Evolutionary conservation across 306 rosid genomes (phyloP).

Genomic region (Myrica gale): DNA sequence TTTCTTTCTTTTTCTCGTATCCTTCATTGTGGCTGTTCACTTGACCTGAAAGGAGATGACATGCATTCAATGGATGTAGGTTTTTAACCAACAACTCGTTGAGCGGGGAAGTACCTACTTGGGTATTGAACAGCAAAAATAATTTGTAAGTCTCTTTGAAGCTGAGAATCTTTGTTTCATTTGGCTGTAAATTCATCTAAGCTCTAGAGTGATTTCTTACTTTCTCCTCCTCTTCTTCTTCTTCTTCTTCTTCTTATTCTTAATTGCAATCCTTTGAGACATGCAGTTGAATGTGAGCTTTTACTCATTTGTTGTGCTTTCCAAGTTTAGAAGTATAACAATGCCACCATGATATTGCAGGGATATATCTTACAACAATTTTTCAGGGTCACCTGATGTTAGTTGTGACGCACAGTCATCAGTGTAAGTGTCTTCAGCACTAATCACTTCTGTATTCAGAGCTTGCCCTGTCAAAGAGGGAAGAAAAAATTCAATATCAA

Average conservation of each 20-base stretch:
- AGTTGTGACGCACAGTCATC: slow-evolving; percentile 27
- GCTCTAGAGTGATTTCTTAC: not conserved
- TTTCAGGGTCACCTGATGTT: slow-evolving; percentile 33
- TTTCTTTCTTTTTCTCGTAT: not conserved
- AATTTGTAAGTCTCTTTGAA: slow-evolving; percentile 42
- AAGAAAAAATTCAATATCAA: not conserved
- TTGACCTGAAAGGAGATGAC: not conserved
- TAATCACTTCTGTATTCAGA: slow-evolving; percentile 1
- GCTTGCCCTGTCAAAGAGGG: not conserved
- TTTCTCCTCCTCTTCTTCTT: too few relatives aligned
- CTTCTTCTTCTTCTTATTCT: too few relatives aligned
- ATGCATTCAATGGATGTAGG: slow-evolving; percentile 44
- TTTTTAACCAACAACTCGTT: slow-evolving; percentile 72
- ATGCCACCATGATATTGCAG: slow-evolving; percentile 43
- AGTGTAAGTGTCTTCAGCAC: slow-evolving; percentile 54
- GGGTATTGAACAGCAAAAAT: slow-evolving; percentile 37
- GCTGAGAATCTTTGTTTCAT: slow-evolving; percentile 6
- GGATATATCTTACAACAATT: slow-evolving; percentile 82
- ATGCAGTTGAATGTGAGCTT: not conserved
- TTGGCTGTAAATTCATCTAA: not conserved
- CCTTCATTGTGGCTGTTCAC: not conserved
- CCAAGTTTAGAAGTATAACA: slow-evolving; percentile 2
- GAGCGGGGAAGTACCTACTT: slow-evolving; percentile 54
- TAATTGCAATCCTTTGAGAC: not conserved
- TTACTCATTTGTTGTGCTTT: not conserved